A percentile compares a stretch with the other conserved stretches of the same genome.
phyloP scores from a whole-genome alignment of 1,284 basidiomycete genomes.

The Thecaphora frezii region DNA sequence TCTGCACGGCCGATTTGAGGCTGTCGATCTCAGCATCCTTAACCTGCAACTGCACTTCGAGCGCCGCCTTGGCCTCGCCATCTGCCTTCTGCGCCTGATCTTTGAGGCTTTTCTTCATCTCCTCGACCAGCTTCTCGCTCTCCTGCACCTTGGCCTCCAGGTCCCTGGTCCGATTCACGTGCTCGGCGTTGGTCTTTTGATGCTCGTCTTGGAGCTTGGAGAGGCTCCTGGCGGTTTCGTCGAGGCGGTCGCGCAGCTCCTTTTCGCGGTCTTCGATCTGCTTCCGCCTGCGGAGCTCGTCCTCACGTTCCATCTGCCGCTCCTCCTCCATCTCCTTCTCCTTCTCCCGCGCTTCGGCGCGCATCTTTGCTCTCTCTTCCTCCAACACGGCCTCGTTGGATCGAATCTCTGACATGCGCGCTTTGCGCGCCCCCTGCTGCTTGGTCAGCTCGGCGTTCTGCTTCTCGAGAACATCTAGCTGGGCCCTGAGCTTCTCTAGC shows the following conservation, averaged over 20 bases:
- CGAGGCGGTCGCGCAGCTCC: slow-evolving; percentile 25
- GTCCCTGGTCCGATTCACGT: slow-evolving; percentile 23
- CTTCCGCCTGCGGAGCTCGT: slow-evolving; percentile 46
- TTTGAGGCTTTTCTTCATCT: slow-evolving; percentile 25
- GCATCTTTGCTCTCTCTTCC: slow-evolving; percentile 62
- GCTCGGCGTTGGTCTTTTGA: slow-evolving; percentile 61
- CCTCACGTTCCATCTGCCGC: slow-evolving; percentile 38
- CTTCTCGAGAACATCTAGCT: slow-evolving; percentile 33
- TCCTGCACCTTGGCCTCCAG: slow-evolving; percentile 37
- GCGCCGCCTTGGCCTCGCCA: slow-evolving; percentile 28
- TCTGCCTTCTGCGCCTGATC: slow-evolving; percentile 19
- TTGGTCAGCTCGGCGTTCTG: slow-evolving; percentile 31
- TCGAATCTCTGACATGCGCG: slow-evolving; percentile 24
- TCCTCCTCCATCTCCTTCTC: slow-evolving; percentile 62
- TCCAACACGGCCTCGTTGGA: slow-evolving; percentile 32
- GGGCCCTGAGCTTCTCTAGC: slow-evolving; percentile 55
- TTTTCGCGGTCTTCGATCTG: slow-evolving; percentile 38
- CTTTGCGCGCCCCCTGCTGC: slow-evolving; percentile 24
- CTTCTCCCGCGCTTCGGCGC: slow-evolving; percentile 65
- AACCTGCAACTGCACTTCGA: slow-evolving; percentile 34
- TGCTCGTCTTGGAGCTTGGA: slow-evolving; percentile 63
- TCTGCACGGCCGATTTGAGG: slow-evolving; percentile 39
- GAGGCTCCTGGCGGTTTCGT: slow-evolving; percentile 51
- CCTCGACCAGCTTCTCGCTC: slow-evolving; percentile 29
- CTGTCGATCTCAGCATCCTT: slow-evolving; percentile 47